phyloP scores from a whole-genome alignment of 2,329 filamentous ascomycete species.

The Fusarium sororula region DNA sequence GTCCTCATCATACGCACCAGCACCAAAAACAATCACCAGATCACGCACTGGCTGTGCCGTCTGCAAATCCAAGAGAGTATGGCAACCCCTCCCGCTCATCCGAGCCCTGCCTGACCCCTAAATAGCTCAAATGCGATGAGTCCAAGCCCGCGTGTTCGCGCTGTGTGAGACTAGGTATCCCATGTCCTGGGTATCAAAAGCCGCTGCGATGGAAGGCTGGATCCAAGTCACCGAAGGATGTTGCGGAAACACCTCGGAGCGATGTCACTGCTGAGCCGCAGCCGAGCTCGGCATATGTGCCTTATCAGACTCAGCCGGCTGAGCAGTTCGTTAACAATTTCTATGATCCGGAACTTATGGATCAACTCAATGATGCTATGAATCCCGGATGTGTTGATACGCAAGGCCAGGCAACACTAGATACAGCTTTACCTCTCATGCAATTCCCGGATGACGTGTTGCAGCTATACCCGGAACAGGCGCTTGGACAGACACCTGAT shows the following conservation, averaged over 20 bases:
- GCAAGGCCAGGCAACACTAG: neutral
- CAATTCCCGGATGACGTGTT: constrained; percentile 20
- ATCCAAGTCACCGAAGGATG: constrained; percentile 10
- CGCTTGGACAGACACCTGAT: constrained; percentile 9
- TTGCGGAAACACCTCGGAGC: neutral
- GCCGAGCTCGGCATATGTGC: constrained; percentile 1
- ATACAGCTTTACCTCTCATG: constrained; percentile 20
- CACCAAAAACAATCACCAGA: constrained; percentile 35
- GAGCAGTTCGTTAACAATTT: constrained; percentile 12
- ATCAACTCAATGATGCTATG: constrained; percentile 18
- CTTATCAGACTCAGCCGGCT: constrained; percentile 7
- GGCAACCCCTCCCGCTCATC: neutral
- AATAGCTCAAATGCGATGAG: constrained; percentile 36
- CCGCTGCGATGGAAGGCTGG: constrained; percentile 27
- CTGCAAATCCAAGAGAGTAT: constrained; percentile 37
- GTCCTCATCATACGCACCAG: constrained; percentile 14
- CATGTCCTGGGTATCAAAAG: constrained; percentile 36
- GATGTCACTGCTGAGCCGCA: constrained; percentile 4
- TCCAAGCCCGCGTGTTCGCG: constrained; percentile 32
- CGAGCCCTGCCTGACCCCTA: neutral
- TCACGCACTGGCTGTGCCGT: constrained; percentile 36
- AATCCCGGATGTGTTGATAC: constrained; percentile 5
- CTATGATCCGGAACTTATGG: constrained; percentile 19
- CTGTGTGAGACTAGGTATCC: constrained; percentile 35
- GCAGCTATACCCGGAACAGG: constrained; percentile 13